These are phyloP conservation scores for Cercospora sp. DNA, from an alignment of 2,329 filamentous ascomycete species.

Conservation along the genomic window DNA sequence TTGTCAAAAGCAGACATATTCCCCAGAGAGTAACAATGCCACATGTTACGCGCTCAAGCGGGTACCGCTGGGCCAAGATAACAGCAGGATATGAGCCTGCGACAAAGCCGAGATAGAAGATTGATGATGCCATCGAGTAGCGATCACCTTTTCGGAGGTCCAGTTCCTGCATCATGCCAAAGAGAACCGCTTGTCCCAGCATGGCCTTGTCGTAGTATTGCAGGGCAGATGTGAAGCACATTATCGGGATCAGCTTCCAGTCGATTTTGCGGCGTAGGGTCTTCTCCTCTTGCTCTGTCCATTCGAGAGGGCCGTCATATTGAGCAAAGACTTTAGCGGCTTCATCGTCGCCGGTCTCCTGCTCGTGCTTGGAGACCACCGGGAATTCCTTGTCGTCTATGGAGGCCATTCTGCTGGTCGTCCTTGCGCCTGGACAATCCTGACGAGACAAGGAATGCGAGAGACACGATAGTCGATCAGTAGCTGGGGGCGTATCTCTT, in stretches of 20 bases:
- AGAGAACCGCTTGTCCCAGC: slow-evolving; percentile 54
- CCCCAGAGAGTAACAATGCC: background rate
- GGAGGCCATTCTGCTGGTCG: background rate
- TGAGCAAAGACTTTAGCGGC: background rate
- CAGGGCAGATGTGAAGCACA: slow-evolving; percentile 50
- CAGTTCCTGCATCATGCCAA: slow-evolving; percentile 45
- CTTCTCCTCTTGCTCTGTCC: slow-evolving; percentile 49
- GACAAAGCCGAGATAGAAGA: slow-evolving; percentile 55
- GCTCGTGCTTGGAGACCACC: background rate
- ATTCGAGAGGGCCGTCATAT: slow-evolving; percentile 29
- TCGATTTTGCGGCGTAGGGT: slow-evolving; percentile 48
- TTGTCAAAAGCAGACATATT: background rate
- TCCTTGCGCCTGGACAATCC: background rate
- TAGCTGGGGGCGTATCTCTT: background rate
- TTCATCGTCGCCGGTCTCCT: background rate
- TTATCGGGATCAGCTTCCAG: slow-evolving; percentile 48
- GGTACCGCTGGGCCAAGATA: slow-evolving; percentile 46
- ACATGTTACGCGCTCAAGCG: background rate
- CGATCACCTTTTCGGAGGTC: slow-evolving; percentile 37
- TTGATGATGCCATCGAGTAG: slow-evolving; percentile 49
- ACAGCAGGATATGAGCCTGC: slow-evolving; percentile 51
- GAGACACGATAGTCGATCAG: background rate
- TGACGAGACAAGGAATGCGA: background rate
- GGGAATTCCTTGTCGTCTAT: background rate
- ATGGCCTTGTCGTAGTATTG: slow-evolving; percentile 58